Evolutionary conservation across 345 rosid species (phyloP).

Genomic region (Corymbia maculata): DNA sequence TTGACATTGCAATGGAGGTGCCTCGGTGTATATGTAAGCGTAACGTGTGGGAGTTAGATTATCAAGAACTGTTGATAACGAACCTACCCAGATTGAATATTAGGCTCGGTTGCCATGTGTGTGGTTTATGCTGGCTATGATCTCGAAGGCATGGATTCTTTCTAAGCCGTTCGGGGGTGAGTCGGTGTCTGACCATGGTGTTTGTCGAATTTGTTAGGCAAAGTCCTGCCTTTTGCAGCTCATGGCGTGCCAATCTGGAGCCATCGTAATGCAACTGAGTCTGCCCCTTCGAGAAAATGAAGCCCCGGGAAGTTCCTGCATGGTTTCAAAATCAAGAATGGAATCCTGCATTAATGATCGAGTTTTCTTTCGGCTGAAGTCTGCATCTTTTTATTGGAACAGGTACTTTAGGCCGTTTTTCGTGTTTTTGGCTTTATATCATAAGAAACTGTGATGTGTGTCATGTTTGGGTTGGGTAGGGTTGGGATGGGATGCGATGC

Average conservation of each 20-base stretch:
- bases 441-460: background rate
- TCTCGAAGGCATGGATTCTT: background rate
- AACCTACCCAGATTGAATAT: background rate
- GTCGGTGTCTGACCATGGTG: background rate
- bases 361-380: slow-evolving; percentile 14
- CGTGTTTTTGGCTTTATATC: background rate
- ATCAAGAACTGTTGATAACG: background rate
- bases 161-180: background rate
- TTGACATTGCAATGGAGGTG: background rate
- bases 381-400: slow-evolving; percentile 13
- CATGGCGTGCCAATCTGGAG: slow-evolving; percentile 50
- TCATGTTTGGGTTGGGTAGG: background rate
- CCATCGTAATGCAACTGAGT: slow-evolving; percentile 17
- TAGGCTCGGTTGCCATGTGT: background rate
- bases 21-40: background rate
- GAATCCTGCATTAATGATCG: slow-evolving; percentile 18
- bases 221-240: background rate
- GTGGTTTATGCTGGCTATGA: background rate
- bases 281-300: slow-evolving; percentile 16
- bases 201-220: background rate
- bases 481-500: background rate
- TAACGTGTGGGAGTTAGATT: background rate
- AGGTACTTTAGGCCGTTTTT: slow-evolving; percentile 23
- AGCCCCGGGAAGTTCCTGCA: slow-evolving; percentile 14
- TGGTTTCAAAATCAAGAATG: slow-evolving; percentile 8